phyloP scores from a whole-genome alignment of 306 rosid genomes.

The Dalbergia cochinchinensis region DNA sequence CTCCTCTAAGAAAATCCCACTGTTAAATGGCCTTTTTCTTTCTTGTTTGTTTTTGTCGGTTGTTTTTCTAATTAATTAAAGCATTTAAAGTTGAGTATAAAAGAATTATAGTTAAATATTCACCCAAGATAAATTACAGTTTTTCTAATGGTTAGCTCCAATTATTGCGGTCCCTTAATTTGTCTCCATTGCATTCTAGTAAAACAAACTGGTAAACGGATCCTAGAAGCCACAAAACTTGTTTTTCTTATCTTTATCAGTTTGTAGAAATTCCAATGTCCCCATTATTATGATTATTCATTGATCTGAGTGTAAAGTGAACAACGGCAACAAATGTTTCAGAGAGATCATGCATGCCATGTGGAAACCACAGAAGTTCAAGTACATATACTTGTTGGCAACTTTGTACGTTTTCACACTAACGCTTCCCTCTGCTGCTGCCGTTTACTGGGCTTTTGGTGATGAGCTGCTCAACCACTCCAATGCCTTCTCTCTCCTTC shows the following conservation, averaged over 20 bases:
- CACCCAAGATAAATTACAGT: background rate
- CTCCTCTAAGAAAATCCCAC: conserved; percentile 12
- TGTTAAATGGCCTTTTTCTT: background rate
- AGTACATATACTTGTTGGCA: conserved; percentile 86
- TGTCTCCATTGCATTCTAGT: background rate
- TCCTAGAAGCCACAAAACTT: background rate
- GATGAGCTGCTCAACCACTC: conserved; percentile 86
- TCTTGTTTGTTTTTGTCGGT: background rate
- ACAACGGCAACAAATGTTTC: conserved; percentile 31
- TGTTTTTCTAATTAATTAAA: background rate
- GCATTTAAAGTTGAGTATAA: background rate
- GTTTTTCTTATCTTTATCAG: conserved; percentile 6
- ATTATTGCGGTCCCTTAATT: background rate
- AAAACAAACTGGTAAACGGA: conserved; percentile 40
- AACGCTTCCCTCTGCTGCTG: conserved; percentile 84
- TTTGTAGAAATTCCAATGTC: conserved; percentile 41
- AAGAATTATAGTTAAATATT: background rate
- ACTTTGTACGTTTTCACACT: conserved; percentile 90
- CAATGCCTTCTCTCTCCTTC: conserved; percentile 92
- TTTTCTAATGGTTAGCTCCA: no score
- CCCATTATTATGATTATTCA: conserved; percentile 34
- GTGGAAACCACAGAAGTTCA: conserved; percentile 99
- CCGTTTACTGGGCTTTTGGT: conserved; percentile 97
- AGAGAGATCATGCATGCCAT: conserved; percentile 99
- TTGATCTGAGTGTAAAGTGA: conserved; percentile 16